phyloP scores from a whole-genome alignment of 805 yeast species.

The Sugiyamaella lignohabitans region DNA sequence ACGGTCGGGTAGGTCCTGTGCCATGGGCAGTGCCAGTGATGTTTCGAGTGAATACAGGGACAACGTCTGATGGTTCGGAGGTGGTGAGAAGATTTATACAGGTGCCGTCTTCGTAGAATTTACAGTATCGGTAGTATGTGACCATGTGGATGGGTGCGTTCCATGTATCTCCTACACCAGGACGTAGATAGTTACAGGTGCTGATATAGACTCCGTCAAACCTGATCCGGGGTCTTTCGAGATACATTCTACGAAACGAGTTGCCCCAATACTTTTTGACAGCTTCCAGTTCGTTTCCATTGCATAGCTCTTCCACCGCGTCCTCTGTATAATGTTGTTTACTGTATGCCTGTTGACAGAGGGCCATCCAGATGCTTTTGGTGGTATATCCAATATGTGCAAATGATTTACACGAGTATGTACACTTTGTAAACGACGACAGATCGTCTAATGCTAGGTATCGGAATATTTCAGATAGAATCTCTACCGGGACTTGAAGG shows the following conservation, averaged over 20 bases:
- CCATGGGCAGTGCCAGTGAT: slow-evolving; percentile 2
- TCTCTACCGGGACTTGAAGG: slow-evolving; percentile 25
- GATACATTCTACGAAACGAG: slow-evolving; percentile 45
- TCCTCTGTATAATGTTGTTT: slow-evolving; percentile 21
- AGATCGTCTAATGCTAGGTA: slow-evolving; percentile 23
- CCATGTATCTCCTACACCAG: slow-evolving; percentile 73
- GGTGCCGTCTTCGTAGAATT: slow-evolving; percentile 75
- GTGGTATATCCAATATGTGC: slow-evolving; percentile 23
- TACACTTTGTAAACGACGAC: slow-evolving; percentile 22
- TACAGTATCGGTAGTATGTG: slow-evolving; percentile 77
- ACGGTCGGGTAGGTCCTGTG: neutral
- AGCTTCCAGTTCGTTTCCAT: slow-evolving; percentile 7
- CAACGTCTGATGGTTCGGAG: slow-evolving; percentile 62
- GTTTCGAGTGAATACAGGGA: slow-evolving; percentile 43
- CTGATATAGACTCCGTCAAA: slow-evolving; percentile 81
- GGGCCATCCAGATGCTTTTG: slow-evolving; percentile 22
- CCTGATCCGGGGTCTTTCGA: slow-evolving; percentile 67
- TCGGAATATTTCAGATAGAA: slow-evolving; percentile 25
- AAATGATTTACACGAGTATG: slow-evolving; percentile 23
- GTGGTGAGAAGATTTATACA: slow-evolving; percentile 65
- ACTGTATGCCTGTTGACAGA: slow-evolving; percentile 24
- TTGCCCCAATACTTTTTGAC: slow-evolving; percentile 10
- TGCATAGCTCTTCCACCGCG: slow-evolving; percentile 14
- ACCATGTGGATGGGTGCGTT: slow-evolving; percentile 72
- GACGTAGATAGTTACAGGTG: slow-evolving; percentile 74